phyloP scores from a whole-genome alignment of 768 basidiomycete species.

The Phallus indusiatus region DNA sequence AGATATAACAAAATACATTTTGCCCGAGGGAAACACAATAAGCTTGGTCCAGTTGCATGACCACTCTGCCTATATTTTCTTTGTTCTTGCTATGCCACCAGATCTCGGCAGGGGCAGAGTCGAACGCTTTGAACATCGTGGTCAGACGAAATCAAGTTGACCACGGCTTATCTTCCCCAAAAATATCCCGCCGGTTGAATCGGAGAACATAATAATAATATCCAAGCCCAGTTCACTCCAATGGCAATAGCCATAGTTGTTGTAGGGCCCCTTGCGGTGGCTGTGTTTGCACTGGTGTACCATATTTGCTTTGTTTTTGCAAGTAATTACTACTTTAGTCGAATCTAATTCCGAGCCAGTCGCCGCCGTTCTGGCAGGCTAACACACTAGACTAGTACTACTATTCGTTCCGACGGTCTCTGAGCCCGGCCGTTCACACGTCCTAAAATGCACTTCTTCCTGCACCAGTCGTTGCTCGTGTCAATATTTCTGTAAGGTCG shows the following conservation, averaged over 20 bases:
- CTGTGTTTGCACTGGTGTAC: no score
- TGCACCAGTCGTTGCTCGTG: background rate
- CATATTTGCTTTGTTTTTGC: no score
- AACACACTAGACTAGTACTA: background rate
- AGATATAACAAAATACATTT: background rate
- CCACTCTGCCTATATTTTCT: background rate
- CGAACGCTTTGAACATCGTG: background rate
- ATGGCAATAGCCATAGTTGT: no score
- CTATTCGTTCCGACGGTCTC: background rate
- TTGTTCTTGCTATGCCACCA: background rate
- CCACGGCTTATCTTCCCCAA: background rate
- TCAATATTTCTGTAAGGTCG: background rate
- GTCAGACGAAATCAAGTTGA: background rate
- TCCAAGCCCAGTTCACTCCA: no score
- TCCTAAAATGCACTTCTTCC: background rate
- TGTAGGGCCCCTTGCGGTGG: no score
- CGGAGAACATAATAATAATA: no score
- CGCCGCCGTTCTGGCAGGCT: background rate
- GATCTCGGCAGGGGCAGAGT: background rate
- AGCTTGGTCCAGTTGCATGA: background rate
- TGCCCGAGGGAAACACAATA: background rate
- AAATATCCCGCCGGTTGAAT: no score
- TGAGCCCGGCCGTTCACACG: background rate
- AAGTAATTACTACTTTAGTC: background rate
- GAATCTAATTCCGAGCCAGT: background rate